Conservation (phyloP, 805 yeast species). For the Starmera amethionina region DNA sequence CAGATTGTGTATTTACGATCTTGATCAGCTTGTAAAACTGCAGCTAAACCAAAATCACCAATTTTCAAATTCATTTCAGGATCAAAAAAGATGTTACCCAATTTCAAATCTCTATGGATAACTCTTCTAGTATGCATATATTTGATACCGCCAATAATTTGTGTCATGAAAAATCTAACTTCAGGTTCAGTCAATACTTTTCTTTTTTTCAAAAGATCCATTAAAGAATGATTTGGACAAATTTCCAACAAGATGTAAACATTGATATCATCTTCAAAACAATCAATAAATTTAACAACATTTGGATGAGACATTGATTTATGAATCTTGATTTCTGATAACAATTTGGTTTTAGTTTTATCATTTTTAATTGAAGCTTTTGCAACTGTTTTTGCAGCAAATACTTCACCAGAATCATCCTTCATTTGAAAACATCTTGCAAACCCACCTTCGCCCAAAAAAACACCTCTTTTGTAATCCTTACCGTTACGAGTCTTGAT, state of each 20-base stretch:
- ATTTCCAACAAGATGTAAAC: constrained; percentile 91
- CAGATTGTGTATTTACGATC: constrained; percentile 89
- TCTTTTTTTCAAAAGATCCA: constrained; percentile 84
- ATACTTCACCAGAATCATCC: constrained; percentile 77
- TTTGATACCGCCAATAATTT: constrained; percentile 87
- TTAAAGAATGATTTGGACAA: constrained; percentile 88
- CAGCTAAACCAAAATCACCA: constrained; percentile 98
- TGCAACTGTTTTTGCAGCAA: constrained; percentile 97
- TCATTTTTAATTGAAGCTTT: constrained; percentile 87
- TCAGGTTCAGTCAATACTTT: constrained; percentile 86
- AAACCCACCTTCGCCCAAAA: constrained; percentile 97
- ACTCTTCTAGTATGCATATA: constrained; percentile 89
- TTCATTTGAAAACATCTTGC: constrained; percentile 97
- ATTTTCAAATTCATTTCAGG: constrained; percentile 89
- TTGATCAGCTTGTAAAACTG: constrained; percentile 62
- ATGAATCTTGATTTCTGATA: constrained; percentile 93
- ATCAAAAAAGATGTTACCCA: constrained; percentile 93
- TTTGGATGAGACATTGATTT: constrained; percentile 82
- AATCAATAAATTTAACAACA: constrained; percentile 87
- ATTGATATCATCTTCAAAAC: constrained; percentile 93
- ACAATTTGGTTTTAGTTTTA: constrained; percentile 72
- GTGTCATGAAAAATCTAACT: constrained; percentile 81
- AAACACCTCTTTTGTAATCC: constrained; percentile 83
- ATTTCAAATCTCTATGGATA: constrained; percentile 90
- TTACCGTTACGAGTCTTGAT: constrained; percentile 81